Evolutionary conservation across 495 filamentous ascomycete species (phyloP), one percentile per base, ranked within the genome.

Genomic region (Penicillium cosmopolitanum): DNA sequence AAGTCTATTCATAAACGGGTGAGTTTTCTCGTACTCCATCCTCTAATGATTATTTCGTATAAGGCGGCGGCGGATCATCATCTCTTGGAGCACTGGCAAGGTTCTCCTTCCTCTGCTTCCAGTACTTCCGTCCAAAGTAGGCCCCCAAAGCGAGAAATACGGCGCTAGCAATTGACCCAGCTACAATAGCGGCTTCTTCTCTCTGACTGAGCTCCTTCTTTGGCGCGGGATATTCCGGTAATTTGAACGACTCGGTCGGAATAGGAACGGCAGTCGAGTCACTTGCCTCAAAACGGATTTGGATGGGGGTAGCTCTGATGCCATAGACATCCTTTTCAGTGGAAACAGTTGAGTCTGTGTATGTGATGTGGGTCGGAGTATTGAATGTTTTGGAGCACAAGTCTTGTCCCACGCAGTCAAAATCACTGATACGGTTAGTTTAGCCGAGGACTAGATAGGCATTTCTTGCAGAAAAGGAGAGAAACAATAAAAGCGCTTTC

Each of bases 231-330:
- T 31, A 31, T 9, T 31, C 8, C 6, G 52, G 51, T 44, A 57
- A 53, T 7, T 46, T 60, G 9, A 56, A 38, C 9, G 58, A 56
- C 5, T 51, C 53, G 1, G 58, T 55, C 6, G 59, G 55, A 6
- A 65, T 56, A 16, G 63, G 63, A 1, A 65, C 63, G 25, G 57
- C 28, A 1, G 34, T 52, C 3, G 63, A 65, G n/a, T 65, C 55
- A 23, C 55, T 47, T 2, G 54, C 51, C 34, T 56, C 51, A 23
- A 61, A 65, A 4, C 58, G 63, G 18, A 62, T 62, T 21, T 61
- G 58, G 19, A 65, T 62, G 1, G 51, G 42, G 1, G 55, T 51
- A 3, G 59, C 63, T 5, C 55, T 65, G 28, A 65, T 50, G 3
- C 38, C 62, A 19, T 31, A 48, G 10, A 50, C 38, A 15, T 23